These are phyloP conservation scores for Thymus mandschuricus DNA, from an alignment of 257 asterid genomes.

Conservation along the genomic window DNA sequence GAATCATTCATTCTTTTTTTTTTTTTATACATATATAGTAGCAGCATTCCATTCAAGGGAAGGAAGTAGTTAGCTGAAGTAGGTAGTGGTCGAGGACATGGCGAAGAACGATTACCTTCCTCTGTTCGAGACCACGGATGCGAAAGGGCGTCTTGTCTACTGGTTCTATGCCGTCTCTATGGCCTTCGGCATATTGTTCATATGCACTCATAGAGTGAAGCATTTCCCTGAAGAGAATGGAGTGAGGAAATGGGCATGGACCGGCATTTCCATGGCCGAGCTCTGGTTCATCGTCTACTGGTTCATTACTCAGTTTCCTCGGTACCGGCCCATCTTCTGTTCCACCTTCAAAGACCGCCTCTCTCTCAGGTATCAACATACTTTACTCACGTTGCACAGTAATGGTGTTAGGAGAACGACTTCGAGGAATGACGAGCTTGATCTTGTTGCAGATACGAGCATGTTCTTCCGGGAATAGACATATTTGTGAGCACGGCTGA, in stretches of 20 bases:
- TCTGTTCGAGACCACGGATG: conserved; percentile 5
- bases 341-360: conserved; percentile 23
- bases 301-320: conserved; percentile 10
- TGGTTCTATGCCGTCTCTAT: conserved; percentile 12
- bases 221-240: background rate
- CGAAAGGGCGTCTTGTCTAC: conserved; percentile 3
- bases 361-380: background rate
- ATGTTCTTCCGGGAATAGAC: conserved; percentile 3
- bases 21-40: too few relatives aligned
- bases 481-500: conserved; percentile 23
- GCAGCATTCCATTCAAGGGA: too few relatives aligned
- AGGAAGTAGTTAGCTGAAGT: too few relatives aligned
- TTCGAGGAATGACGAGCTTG: too few relatives aligned
- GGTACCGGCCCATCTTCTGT: background rate
- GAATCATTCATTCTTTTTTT: too few relatives aligned
- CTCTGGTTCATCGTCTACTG: conserved; percentile 24
- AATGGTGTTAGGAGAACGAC: too few relatives aligned
- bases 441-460: background rate
- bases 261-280: conserved; percentile 12
- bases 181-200: background rate
- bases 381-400: too few relatives aligned
- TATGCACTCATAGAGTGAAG: conserved; percentile 10
- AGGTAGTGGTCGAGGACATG: too few relatives aligned
- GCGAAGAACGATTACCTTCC: background rate
- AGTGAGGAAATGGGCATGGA: conserved; percentile 14